These are phyloP conservation scores for Amanita molliuscula DNA, from an alignment of 768 basidiomycete species.

Conservation along the genomic window DNA sequence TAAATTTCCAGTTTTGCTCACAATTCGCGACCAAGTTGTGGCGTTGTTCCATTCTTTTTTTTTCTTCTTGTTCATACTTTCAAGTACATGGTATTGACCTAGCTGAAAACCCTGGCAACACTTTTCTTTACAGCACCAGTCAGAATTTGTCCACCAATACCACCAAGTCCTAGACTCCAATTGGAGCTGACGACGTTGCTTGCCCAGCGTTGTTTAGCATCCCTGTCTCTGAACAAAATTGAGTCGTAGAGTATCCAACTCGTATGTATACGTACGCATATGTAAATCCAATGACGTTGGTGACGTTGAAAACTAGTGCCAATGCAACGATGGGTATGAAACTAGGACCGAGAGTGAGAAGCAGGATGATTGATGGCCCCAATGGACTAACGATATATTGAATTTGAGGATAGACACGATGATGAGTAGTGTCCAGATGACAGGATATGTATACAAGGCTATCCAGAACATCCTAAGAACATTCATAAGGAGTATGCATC, in stretches of 20 bases:
- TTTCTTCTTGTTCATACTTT: background rate
- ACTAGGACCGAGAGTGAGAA: constrained; percentile 26
- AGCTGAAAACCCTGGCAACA: constrained; percentile 68
- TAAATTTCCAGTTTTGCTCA: constrained; percentile 8
- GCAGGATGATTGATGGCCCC: background rate
- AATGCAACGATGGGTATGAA: constrained; percentile 93
- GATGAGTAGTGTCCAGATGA: constrained; percentile 79
- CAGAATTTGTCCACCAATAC: constrained; percentile 78
- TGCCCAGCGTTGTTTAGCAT: constrained; percentile 91
- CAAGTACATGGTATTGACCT: constrained; percentile 6
- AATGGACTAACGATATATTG: constrained; percentile 2
- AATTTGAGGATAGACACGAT: constrained; percentile 87
- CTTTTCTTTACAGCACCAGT: constrained; percentile 76
- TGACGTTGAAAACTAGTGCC: constrained; percentile 92
- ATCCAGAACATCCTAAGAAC: constrained; percentile 84
- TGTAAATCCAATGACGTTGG: constrained; percentile 94
- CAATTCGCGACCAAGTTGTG: constrained; percentile 3
- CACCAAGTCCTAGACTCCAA: constrained; percentile 68
- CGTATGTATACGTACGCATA: constrained; percentile 56
- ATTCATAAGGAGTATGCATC: constrained; percentile 1
- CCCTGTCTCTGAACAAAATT: constrained; percentile 55
- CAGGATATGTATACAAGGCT: constrained; percentile 83
- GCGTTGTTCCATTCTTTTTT: background rate
- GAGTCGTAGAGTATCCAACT: constrained; percentile 4
- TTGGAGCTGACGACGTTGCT: constrained; percentile 56